Evolutionary conservation across 139 green algal species (phyloP).

Genomic region (Spirogloea muscicola): DNA sequence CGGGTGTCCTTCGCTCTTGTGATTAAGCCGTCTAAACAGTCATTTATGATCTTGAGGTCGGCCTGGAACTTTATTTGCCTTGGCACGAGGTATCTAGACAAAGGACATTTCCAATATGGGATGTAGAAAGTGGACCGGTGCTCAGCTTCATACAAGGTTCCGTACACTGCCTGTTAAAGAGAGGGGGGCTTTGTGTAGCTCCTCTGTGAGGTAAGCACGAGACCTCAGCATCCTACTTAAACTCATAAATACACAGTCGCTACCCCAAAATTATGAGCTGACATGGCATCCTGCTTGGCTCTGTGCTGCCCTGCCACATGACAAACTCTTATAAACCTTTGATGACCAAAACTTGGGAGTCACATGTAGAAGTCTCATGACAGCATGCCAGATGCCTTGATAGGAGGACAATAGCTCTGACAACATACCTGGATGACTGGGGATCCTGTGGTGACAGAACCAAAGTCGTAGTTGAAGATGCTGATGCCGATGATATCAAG

Average conservation of each 20-base stretch:
- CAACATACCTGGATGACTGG: conserved; percentile 83
- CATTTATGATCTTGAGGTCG: conserved; percentile 78
- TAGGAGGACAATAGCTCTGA: too few relatives aligned
- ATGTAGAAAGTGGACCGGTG: conserved; percentile 98
- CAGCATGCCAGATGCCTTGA: neutral
- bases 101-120: conserved; percentile 92
- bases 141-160: conserved; percentile 94
- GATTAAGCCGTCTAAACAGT: conserved; percentile 88
- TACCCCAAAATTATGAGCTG: neutral
- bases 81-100: conserved; percentile 53
- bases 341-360: neutral
- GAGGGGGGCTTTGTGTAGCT: neutral
- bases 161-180: conserved; percentile 78
- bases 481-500: conserved; percentile 98
- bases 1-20: conserved; percentile 52
- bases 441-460: conserved; percentile 81
- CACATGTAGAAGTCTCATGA: neutral
- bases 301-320: neutral
- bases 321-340: neutral
- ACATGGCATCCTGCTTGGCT: neutral
- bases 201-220: neutral
- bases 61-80: conserved; percentile 71
- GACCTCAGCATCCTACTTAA: neutral
- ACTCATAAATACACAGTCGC: too few relatives aligned
- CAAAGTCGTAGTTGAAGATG: conserved; percentile 99